Conservation (phyloP, 2,329 filamentous ascomycete genomes). For the Xylaria sp. region DNA sequence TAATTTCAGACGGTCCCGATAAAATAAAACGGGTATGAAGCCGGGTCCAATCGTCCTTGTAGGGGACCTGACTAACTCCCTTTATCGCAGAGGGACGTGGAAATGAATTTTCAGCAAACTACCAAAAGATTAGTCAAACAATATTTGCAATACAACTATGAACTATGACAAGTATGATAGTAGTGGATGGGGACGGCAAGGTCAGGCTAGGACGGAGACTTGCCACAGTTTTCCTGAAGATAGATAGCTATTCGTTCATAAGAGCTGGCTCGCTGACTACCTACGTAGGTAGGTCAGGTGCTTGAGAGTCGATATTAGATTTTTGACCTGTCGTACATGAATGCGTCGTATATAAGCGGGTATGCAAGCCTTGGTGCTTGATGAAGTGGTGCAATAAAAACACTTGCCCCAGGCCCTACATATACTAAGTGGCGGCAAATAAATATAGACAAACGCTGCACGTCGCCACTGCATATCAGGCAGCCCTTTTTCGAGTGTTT, state of each 20-base stretch:
- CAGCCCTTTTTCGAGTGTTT: background rate
- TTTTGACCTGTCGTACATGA: background rate
- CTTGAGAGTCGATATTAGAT: background rate
- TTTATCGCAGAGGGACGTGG: background rate
- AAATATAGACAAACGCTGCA: background rate
- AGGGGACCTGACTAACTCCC: too few species aligned
- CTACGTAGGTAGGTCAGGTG: background rate
- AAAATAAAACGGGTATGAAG: background rate
- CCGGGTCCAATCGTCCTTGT: background rate
- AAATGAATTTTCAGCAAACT: background rate
- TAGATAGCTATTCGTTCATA: background rate
- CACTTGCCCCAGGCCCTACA: background rate
- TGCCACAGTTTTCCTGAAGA: background rate
- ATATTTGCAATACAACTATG: background rate
- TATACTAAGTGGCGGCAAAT: too few species aligned
- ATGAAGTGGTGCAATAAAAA: slow-evolving; percentile 7
- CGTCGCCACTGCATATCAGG: slow-evolving; percentile 22
- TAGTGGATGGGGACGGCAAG: background rate
- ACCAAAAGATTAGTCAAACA: background rate
- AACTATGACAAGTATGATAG: background rate
- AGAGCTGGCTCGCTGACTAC: background rate
- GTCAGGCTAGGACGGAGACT: background rate
- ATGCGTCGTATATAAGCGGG: background rate
- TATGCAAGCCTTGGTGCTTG: slow-evolving; percentile 19
- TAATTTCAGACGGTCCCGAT: background rate